Evolutionary conservation across 352 stramenopile species (phyloP).

Genomic region (Phytophthora cryptogea): DNA sequence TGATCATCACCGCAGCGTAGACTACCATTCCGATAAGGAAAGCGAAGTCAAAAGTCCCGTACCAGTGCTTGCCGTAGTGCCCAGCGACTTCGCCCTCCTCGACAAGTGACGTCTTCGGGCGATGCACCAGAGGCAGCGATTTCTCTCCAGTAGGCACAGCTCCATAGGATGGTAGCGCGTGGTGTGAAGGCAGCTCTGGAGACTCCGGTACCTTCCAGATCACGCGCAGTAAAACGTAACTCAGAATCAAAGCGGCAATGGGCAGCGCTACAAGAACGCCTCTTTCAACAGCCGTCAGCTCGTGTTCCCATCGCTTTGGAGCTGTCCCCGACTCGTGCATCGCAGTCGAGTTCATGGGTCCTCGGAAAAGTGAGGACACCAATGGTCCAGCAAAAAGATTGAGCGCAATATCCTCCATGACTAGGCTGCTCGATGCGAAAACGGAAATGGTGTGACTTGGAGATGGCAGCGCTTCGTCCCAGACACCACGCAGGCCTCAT

Average conservation of each 20-base stretch:
- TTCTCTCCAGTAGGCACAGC: conserved; percentile 33
- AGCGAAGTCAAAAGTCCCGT: conserved; percentile 60
- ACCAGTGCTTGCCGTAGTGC: conserved; percentile 62
- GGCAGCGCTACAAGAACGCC: conserved; percentile 43
- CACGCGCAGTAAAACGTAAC: conserved; percentile 65
- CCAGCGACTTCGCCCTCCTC: conserved; percentile 70
- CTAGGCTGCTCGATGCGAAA: conserved; percentile 8
- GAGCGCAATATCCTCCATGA: conserved; percentile 7
- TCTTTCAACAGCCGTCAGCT: conserved; percentile 28
- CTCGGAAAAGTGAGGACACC: conserved; percentile 11
- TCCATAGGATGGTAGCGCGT: conserved; percentile 42
- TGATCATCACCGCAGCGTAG: conserved; percentile 52
- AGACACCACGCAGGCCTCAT: conserved; percentile 10
- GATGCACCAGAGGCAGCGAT: conserved; percentile 36
- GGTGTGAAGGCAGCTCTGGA: conserved; percentile 29
- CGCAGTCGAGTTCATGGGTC: conserved; percentile 8
- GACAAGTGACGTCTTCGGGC: conserved; percentile 57
- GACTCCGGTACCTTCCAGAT: conserved; percentile 61
- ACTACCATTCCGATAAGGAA: conserved; percentile 65
- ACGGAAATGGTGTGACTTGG: conserved; percentile 2
- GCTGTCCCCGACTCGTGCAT: background rate
- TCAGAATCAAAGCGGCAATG: conserved; percentile 50
- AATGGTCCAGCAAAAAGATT: conserved; percentile 20
- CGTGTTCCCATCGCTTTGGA: conserved; percentile 33
- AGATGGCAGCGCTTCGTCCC: conserved; percentile 13